Evolutionary conservation across 306 rosid genomes (phyloP).

Genomic region (Carpinus viminea): DNA sequence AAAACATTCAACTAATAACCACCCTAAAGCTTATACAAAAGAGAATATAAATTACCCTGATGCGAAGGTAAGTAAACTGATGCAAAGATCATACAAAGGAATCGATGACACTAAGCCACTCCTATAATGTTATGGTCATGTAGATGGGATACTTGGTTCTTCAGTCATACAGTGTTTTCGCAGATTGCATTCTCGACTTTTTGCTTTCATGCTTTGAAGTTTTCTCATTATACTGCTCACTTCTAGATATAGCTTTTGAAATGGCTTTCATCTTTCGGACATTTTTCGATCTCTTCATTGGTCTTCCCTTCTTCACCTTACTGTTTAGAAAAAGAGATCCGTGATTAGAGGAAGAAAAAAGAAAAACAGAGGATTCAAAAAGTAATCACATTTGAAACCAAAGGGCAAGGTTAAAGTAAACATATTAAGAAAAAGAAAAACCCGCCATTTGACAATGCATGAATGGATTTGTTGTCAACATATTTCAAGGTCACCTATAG

Average conservation of each 20-base stretch:
- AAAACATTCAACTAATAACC: not conserved
- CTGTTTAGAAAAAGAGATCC: slow-evolving; percentile 42
- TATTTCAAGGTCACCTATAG: not conserved
- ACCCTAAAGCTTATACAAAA: not conserved
- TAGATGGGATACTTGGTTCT: not conserved
- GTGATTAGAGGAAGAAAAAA: slow-evolving; percentile 20
- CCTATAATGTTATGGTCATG: not conserved
- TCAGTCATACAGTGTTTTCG: slow-evolving; percentile 75
- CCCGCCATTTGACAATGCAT: not conserved
- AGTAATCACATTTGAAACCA: slow-evolving; percentile 1
- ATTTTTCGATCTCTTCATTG: slow-evolving; percentile 82
- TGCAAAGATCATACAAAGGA: not conserved
- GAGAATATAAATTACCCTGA: not conserved
- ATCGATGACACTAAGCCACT: not conserved
- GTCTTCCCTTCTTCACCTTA: slow-evolving; percentile 72
- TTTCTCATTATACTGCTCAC: slow-evolving; percentile 61
- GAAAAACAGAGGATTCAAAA: not conserved
- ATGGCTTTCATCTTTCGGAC: slow-evolving; percentile 65
- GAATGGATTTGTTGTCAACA: not conserved
- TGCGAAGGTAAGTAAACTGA: not conserved
- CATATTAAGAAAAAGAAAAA: not conserved
- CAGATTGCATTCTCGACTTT: slow-evolving; percentile 65
- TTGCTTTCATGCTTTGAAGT: slow-evolving; percentile 60
- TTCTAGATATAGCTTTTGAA: slow-evolving; percentile 62
- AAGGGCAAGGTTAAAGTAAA: not conserved